phyloP scores from a whole-genome alignment of 495 filamentous ascomycete species.

The Penicillium ochrochloron region DNA sequence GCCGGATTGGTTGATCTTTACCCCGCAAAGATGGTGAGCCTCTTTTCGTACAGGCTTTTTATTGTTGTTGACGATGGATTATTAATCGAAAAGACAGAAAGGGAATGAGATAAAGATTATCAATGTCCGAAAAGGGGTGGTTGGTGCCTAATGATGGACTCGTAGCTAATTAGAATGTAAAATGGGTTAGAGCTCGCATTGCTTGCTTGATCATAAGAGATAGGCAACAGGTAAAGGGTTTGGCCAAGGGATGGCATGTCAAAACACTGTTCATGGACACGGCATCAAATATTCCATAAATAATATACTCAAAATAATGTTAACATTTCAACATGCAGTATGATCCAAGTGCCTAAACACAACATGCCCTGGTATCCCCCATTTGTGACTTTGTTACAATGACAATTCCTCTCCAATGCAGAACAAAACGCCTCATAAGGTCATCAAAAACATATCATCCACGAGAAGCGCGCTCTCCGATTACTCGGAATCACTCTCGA shows the following conservation, averaged over 20 bases:
- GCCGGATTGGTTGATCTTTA: neutral
- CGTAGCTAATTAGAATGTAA: neutral
- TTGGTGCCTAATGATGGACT: neutral
- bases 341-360: neutral
- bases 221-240: too few species aligned
- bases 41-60: neutral
- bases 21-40: neutral
- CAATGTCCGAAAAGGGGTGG: neutral
- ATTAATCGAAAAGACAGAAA: neutral
- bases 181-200: neutral
- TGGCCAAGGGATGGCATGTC: too few species aligned
- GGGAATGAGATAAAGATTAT: neutral
- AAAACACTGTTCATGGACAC: too few species aligned
- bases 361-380: slow-evolving; percentile 20
- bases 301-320: slow-evolving; percentile 3
- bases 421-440: slow-evolving; percentile 42
- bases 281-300: neutral
- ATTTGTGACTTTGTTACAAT: slow-evolving; percentile 8
- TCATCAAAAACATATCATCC: slow-evolving; percentile 29
- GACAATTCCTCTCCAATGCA: slow-evolving; percentile 18
- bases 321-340: neutral
- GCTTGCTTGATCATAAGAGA: too few species aligned
- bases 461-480: neutral
- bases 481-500: slow-evolving; percentile 58
- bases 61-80: neutral